Evolutionary conservation across 1,284 basidiomycete genomes (phyloP), one percentile per base, ranked within the genome.

Genomic region (Leccinum brunneo-olivaceum): DNA sequence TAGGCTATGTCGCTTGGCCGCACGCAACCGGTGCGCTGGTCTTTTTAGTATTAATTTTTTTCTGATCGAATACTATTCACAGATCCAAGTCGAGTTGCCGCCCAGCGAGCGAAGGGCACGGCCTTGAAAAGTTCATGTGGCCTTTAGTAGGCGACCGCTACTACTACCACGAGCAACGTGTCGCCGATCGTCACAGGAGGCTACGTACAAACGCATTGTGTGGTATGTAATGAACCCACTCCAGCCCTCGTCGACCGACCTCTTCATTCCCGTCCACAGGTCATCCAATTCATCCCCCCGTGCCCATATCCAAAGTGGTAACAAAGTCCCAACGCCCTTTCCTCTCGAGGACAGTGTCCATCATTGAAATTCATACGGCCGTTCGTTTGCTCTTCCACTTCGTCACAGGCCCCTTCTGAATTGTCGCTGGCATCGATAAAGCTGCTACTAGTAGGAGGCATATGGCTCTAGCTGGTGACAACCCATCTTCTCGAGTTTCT

Each of bases 181-280:
- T 41, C 9, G 47, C 41, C 54, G 58, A 56, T 61, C 52, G 58
- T 61, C 54, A 55, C 49, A 59, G 41, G 28, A 34, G 34, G 38
- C 25, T 59, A 56, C 55, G 55, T 56, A 56, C 56, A 48, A 40
- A 53, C 51, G 11, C 52, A 35, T 8, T 32, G 41, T 16, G 45
- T 14, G 5, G 49, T 60, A 60, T 58, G 54, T 56, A 56, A 56
- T 60, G 35, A 16, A 15, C 18, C 39, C 23, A 5, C 16, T 6
- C 25, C 39, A 3, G 25, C 42, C 30, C 43, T 46, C 23, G 43
- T 29, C 35, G 33, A 37, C 41, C 34, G 24, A 16, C 43, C 34
- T 20, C 18, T 60, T 56, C 57, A 60, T 56, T 56, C 50, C 54
- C 55, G 55, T 53, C 42, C 6, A 15, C 27, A 30, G 20, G 38